Conservation (phyloP, 2,329 filamentous ascomycete species). For the Colletotrichum sp. region DNA sequence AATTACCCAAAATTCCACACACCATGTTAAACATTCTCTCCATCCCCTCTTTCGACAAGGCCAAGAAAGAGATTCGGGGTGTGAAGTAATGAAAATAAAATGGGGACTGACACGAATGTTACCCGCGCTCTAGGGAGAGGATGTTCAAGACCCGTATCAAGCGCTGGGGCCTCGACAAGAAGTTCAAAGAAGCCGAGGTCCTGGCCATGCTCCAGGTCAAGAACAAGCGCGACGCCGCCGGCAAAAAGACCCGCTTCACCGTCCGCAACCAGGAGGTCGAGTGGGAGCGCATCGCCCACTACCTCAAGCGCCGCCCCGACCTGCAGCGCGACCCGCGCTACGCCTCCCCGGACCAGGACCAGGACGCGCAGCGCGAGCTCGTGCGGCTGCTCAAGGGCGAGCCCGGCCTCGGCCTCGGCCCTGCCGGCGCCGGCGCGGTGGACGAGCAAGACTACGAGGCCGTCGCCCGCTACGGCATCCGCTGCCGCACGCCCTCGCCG, state of each 20-base stretch:
- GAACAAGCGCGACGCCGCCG: background rate
- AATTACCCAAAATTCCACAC: background rate
- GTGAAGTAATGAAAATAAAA: background rate
- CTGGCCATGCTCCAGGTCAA: background rate
- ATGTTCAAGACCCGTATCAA: conserved; percentile 4
- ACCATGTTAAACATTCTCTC: background rate
- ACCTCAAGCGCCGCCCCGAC: background rate
- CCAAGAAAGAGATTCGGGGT: background rate
- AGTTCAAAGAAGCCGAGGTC: conserved; percentile 4
- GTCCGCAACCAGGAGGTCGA: background rate
- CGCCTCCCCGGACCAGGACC: background rate
- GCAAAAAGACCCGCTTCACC: background rate
- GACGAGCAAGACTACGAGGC: background rate
- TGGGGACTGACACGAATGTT: background rate
- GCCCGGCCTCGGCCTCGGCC: background rate
- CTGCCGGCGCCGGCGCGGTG: background rate
- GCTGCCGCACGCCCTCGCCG: background rate
- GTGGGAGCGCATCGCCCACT: background rate
- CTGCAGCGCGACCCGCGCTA: background rate
- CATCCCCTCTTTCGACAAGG: background rate
- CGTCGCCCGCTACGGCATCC: background rate
- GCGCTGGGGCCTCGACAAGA: conserved; percentile 1
- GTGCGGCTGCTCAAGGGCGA: background rate
- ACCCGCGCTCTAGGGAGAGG: background rate
- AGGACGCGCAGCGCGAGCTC: background rate